Evolutionary conservation across 1,284 basidiomycete species (phyloP), one percentile per base, ranked within the genome.

Genomic region (Wolfiporia cocos): DNA sequence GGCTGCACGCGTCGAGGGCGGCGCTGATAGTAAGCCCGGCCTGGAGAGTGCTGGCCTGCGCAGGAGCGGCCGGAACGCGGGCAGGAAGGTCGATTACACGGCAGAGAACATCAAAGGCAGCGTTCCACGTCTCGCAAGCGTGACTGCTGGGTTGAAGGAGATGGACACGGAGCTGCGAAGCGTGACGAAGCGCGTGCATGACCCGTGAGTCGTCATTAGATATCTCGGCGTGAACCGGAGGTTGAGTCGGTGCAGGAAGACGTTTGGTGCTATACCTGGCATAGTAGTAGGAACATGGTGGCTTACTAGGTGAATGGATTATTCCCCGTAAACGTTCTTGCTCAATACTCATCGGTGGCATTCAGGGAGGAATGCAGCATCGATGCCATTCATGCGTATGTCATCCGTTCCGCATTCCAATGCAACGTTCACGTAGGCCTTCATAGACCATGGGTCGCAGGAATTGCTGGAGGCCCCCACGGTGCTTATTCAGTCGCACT

Each of bases 401-500:
- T 67, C 9, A 4, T 39, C 11, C 15, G 18, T 23, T 19, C 14
- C 15, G 28, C 10, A 39, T 2, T 4, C 19, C n/a, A 17, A 15
- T 12, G 10, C 24, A 26, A 6, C 5, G 19, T 41, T 26, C 43
- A 30, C 30, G n/a, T 29, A n/a, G 11, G 37, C 36, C 41, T 26
- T 40, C 29, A 19, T 51, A 78, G 85, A 1, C 88, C 89, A 0
- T 81, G 76, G 70, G 89, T 92, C 1, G 83, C 73, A 20, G 89
- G 89, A 0, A 92, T 92, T 28, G 66, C 81, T 9, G 73, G 74
- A 3, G 78, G 80, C 3, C 63, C 65, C 1, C 47, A 78, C 1
- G 89, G 90, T 2, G 86, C 86, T 5, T 86, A 83, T 54, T 86
- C 82, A 37, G 73, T 92, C 7, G 87, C 83, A 2, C 70, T 92